phyloP scores from a whole-genome alignment of 805 yeast species.

The Wickerhamiella alocasiicola region DNA sequence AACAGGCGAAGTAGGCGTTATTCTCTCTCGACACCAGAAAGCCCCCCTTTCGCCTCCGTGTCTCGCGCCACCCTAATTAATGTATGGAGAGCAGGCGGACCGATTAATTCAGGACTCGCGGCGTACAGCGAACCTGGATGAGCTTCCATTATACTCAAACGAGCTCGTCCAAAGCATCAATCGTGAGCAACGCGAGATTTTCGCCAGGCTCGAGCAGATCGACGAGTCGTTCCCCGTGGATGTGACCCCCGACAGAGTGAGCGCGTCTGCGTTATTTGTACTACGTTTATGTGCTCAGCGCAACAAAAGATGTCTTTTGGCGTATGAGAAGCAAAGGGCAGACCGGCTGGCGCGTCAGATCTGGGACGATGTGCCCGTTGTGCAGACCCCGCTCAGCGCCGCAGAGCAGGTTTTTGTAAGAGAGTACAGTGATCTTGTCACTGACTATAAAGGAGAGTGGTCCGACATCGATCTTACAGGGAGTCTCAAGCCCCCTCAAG shows the following conservation, averaged over 20 bases:
- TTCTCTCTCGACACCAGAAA: background rate
- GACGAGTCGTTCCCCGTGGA: constrained; percentile 44
- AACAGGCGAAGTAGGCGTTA: no score
- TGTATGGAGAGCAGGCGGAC: constrained; percentile 84
- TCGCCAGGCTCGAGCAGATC: constrained; percentile 32
- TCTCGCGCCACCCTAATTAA: constrained; percentile 22
- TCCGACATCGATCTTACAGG: constrained; percentile 82
- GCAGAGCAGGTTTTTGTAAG: constrained; percentile 69
- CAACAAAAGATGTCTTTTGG: constrained; percentile 79
- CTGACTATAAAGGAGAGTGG: constrained; percentile 65
- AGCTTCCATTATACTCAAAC: constrained; percentile 57
- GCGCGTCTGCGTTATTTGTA: constrained; percentile 37
- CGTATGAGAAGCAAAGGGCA: constrained; percentile 66
- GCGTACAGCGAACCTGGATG: constrained; percentile 52
- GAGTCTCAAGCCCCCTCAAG: constrained; percentile 78
- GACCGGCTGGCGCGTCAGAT: constrained; percentile 50
- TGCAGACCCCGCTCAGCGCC: constrained; percentile 46
- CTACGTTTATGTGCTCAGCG: constrained; percentile 68
- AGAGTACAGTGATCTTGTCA: constrained; percentile 55
- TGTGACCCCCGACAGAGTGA: constrained; percentile 21
- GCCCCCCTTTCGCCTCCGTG: background rate
- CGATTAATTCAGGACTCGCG: constrained; percentile 81
- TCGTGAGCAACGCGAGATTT: constrained; percentile 46
- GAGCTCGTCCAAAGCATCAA: constrained; percentile 57
- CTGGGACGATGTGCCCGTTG: constrained; percentile 39